Base-by-base conservation (phyloP, 345 rosid species). In the Raphanus raphanistrum region DNA sequence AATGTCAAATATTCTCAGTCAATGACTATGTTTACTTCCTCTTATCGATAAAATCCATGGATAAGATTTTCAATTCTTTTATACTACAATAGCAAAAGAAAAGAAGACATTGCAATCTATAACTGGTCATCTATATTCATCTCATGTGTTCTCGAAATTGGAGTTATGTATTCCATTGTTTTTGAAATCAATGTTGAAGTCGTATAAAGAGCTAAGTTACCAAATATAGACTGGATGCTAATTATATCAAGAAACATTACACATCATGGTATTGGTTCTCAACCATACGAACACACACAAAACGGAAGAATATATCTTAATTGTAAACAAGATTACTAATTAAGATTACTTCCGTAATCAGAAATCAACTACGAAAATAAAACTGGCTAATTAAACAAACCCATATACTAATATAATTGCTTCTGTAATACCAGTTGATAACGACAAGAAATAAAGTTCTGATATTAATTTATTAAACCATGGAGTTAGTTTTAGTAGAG, bases 401-500 rank as follows among this genome's bases (percentile, higher is more conserved):
- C 29, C 55, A 54, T 68, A 17, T 15, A 35, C 48, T 68, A 72
- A 72, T 60, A 38, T 66, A 15, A 66, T 16, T 72, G 45, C 57
- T 58, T 71, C 31, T 61, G 55, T 52, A 31, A 35, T 60, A 35
- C 12, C 43, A 26, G 27, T 68, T 38, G 52, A 72, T 72, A 61
- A 66, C 60, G 68, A 33, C 68, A 66, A 45, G 41, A 60, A 77
- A 38, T 8, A 29, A 66, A 2, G 32, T 67, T 66, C 8, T 60
- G 45, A 66, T 11, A 10, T 9, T 70, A 54, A 21, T 29, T 67
- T 28, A 80, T 70, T 60, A 80, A 70, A 80, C 64, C 80, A 80
- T 43, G 54, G 69, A 70, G 83, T 80, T 80, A 64, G 76, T 59
- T 70, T 80, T 75, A 45, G 76, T 65, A 45, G 80, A 75, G 5